Base-by-base conservation (phyloP, 495 filamentous ascomycete species). In the Penicillium robsamsonii region DNA sequence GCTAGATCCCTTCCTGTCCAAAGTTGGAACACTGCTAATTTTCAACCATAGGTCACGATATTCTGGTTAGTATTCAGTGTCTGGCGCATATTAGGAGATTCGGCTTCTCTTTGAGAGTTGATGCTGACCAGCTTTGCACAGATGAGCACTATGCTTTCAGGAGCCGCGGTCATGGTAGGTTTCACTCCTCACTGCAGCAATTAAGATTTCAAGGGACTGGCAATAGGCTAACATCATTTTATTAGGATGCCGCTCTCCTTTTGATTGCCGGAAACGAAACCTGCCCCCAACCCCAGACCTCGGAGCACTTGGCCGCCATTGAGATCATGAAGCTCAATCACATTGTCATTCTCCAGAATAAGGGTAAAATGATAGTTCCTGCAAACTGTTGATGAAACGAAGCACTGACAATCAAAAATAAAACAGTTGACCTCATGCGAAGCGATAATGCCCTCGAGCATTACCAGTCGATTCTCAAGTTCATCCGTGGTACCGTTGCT, bases 141-240 rank as follows among this genome's bases (percentile, higher is more conserved):
- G 60, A 98, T 98, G 94, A 96, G 92, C 75, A 98, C 94, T 56
- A 98, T 97, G 94, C 86, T 97, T 76, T 98, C 94, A 70, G 95
- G 94, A 67, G 94, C 94, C 65, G 94, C 94, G 42, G 94, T 98
- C 80, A 98, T 98, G 94, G 50, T 52, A 20, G 8, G 50, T 52
- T 30, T 22, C 15, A 31, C 27, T 4, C 9, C 7, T 10, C 11
- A 17, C 25, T 29, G 5, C 11, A 25, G 12, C 25, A 18, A 20
- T 17, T 12, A 6, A 5, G 9, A 11, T 11, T 6, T 18, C 5
- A 18, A 52, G 20, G 20, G 9, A 37, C 20, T 11, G 11, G 2
- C 1, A n/a, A 41, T 42, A 3, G 15, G 20, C 50, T 52, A 31
- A 52, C 25, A 13, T 41, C 35, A 9, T 25, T n/a, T 42, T 41